phyloP scores from a whole-genome alignment of 768 basidiomycete species.

The Boletus rex-veris region DNA sequence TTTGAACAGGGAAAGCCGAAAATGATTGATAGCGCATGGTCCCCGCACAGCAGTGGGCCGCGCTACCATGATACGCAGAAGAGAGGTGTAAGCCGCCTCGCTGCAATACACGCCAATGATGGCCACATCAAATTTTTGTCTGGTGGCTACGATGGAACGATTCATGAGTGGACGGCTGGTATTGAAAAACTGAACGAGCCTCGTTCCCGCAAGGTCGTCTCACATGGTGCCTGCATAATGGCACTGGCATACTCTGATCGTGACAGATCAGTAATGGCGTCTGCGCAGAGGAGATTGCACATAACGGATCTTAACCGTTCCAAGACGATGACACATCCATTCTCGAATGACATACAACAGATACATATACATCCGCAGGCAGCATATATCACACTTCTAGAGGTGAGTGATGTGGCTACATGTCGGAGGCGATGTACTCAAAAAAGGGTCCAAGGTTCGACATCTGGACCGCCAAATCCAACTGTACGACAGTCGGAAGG shows the following conservation, averaged over 20 bases:
- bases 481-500: constrained; percentile 44
- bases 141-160: constrained; percentile 45
- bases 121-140: constrained; percentile 42
- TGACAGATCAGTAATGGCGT: constrained; percentile 35
- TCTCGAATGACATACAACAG: constrained; percentile 41
- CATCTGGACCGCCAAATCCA: constrained; percentile 49
- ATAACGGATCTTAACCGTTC: constrained; percentile 38
- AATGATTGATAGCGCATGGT: constrained; percentile 30
- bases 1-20: constrained; percentile 30
- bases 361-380: constrained; percentile 46
- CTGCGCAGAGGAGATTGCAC: constrained; percentile 34
- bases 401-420: constrained; percentile 37
- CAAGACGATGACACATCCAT: constrained; percentile 24
- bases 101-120: constrained; percentile 32
- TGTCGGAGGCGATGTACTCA: constrained; percentile 11
- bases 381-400: constrained; percentile 42
- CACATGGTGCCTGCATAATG: constrained; percentile 29
- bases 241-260: constrained; percentile 40
- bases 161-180: constrained; percentile 39
- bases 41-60: constrained; percentile 31
- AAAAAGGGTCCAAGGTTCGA: constrained; percentile 36
- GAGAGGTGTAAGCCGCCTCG: constrained; percentile 43
- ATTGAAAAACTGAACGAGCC: constrained; percentile 20
- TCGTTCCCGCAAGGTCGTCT: constrained; percentile 27
- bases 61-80: constrained; percentile 22